phyloP scores from a whole-genome alignment of 768 basidiomycete genomes.

The Lentinula aciculospora region DNA sequence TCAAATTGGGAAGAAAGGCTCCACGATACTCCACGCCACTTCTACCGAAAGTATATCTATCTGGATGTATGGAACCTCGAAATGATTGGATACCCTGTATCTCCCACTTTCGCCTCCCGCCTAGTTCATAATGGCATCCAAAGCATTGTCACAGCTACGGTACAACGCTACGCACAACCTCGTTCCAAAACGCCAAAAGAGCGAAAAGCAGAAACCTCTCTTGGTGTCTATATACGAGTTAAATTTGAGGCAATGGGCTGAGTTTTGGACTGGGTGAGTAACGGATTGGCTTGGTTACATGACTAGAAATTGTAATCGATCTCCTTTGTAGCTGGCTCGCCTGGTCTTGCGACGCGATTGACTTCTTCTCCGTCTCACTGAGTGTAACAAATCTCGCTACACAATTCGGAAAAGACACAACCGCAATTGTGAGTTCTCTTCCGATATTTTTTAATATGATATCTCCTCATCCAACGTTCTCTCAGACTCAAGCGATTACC shows the following conservation, averaged over 20 bases:
- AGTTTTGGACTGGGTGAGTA: slow-evolving; percentile 60
- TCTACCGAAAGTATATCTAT: background rate
- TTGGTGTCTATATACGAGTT: slow-evolving; percentile 36
- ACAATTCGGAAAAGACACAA: slow-evolving; percentile 40
- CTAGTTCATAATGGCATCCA: slow-evolving; percentile 2
- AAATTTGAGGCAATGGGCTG: slow-evolving; percentile 49
- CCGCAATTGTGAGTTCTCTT: slow-evolving; percentile 35
- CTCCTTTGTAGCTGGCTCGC: slow-evolving; percentile 58
- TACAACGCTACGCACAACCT: slow-evolving; percentile 2
- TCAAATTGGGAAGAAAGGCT: background rate
- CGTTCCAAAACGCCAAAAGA: slow-evolving; percentile 38
- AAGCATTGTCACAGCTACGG: background rate
- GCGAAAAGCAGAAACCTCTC: slow-evolving; percentile 30
- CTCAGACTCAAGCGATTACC: slow-evolving; percentile 52
- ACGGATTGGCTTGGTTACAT: slow-evolving; percentile 15
- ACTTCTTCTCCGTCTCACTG: slow-evolving; percentile 77
- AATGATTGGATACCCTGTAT: too few relatives aligned
- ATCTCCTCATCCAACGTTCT: background rate
- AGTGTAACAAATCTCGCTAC: slow-evolving; percentile 38
- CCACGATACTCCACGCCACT: background rate
- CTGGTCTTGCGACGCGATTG: slow-evolving; percentile 84
- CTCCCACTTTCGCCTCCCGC: background rate
- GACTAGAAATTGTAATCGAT: background rate
- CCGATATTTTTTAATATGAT: too few relatives aligned
- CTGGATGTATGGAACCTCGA: too few relatives aligned